Percentiles rank a stretch among this genome's conserved stretches.
Conservation (phyloP, 1,284 basidiomycete species). For the Ceratobasidium sp. region DNA sequence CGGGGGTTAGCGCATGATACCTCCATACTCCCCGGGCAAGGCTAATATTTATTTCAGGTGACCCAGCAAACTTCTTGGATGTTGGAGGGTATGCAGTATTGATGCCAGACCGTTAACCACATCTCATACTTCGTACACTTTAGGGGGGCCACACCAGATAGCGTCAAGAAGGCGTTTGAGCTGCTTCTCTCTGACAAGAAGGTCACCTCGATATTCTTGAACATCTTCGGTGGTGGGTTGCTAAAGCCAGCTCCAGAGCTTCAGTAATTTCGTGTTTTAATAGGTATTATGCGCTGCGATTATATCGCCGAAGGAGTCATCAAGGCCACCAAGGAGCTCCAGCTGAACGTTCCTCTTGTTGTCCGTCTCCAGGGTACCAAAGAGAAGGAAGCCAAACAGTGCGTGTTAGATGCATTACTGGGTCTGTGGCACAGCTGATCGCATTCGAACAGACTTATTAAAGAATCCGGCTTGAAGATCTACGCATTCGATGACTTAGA, state of each 20-base stretch:
- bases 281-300: conserved; percentile 98
- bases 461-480: conserved; percentile 91
- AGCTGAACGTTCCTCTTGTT: conserved; percentile 86
- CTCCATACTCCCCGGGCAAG: no score
- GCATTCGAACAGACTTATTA: conserved; percentile 76
- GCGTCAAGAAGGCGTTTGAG: conserved; percentile 99
- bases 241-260: background rate
- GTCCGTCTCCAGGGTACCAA: conserved; percentile 98
- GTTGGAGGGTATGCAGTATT: conserved; percentile 81
- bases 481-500: conserved; percentile 88
- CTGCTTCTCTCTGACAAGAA: conserved; percentile 90
- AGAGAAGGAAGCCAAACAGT: conserved; percentile 95
- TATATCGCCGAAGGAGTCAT: conserved; percentile 98
- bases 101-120: background rate
- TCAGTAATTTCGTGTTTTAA: conserved; percentile 41
- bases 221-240: conserved; percentile 84
- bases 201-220: conserved; percentile 99
- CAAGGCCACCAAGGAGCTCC: conserved; percentile 93
- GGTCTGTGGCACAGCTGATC: background rate
- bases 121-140: conserved; percentile 27
- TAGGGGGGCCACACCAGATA: conserved; percentile 96
- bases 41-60: conserved; percentile 52
- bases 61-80: conserved; percentile 98
- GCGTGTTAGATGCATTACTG: conserved; percentile 54
- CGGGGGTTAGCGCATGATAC: conserved; percentile 65